These are phyloP conservation scores for Paecilomyces sp. DNA, from an alignment of 2,329 filamentous ascomycete species.

Conservation along the genomic window DNA sequence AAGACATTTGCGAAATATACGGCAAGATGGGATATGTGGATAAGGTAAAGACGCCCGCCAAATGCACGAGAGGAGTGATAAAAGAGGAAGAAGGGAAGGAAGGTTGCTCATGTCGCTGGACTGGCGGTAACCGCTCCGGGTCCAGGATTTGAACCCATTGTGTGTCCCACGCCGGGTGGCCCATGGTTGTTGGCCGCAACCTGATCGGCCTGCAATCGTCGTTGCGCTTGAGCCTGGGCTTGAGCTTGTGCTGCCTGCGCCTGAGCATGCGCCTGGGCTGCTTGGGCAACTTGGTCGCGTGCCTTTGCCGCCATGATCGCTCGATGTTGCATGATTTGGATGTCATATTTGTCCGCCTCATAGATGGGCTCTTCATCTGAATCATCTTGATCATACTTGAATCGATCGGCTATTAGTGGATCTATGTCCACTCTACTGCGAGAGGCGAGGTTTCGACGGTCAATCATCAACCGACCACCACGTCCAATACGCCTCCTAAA, in stretches of 20 bases:
- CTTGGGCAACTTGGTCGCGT: constrained; percentile 34
- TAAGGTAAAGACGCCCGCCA: constrained; percentile 22
- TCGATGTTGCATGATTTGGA: constrained; percentile 51
- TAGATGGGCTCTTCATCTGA: constrained; percentile 69
- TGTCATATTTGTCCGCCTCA: constrained; percentile 63
- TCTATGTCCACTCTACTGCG: constrained; percentile 41
- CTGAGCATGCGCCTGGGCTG: constrained; percentile 21
- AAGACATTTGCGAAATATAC: constrained; percentile 6
- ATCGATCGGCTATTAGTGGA: constrained; percentile 57
- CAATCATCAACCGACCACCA: constrained; percentile 78
- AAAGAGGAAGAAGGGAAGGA: constrained; percentile 8
- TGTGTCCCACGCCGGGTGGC: constrained; percentile 13
- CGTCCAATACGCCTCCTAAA: constrained; percentile 82
- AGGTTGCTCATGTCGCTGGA: constrained; percentile 22
- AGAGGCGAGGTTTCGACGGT: constrained; percentile 64
- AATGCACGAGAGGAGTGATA: constrained; percentile 17
- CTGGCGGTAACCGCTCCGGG: constrained; percentile 19
- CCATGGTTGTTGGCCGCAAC: constrained; percentile 14
- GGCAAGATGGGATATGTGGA: constrained; percentile 12
- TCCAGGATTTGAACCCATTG: constrained; percentile 23
- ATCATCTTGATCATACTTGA: constrained; percentile 83
- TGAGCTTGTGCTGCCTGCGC: constrained; percentile 24
- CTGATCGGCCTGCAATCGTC: constrained; percentile 31
- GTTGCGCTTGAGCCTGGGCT: constrained; percentile 27
- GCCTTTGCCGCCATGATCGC: constrained; percentile 41